These are phyloP conservation scores for Phalaenopsis aphrodite DNA, from an alignment of 106 monocot species.

Conservation along the genomic window DNA sequence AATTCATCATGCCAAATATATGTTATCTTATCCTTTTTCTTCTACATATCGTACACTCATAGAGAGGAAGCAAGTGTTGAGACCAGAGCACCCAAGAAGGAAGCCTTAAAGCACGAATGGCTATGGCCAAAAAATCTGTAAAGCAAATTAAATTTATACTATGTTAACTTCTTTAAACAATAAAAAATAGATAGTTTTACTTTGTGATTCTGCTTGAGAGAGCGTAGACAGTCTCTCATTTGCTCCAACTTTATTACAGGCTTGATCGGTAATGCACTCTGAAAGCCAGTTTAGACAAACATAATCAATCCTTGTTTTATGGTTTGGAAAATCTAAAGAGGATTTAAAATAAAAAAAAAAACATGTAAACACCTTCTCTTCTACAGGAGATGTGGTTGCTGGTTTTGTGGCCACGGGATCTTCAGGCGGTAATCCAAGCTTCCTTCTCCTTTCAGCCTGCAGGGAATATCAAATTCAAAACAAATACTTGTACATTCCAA, in stretches of 20 bases:
- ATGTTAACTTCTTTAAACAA: neutral
- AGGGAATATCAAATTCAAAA: neutral
- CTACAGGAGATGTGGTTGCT: constrained; percentile 26
- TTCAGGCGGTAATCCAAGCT: constrained; percentile 84
- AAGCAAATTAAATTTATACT: neutral
- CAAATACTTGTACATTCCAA: neutral
- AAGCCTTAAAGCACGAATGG: too few relatives aligned
- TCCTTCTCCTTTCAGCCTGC: constrained; percentile 90
- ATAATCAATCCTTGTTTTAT: neutral
- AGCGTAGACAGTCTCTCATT: constrained; percentile 86
- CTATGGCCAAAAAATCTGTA: too few relatives aligned
- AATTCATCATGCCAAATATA: too few relatives aligned
- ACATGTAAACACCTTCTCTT: constrained; percentile 47
- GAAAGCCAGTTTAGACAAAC: constrained; percentile 7
- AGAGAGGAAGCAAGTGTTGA: too few relatives aligned
- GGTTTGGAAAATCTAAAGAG: neutral
- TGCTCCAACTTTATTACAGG: constrained; percentile 79
- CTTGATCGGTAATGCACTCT: constrained; percentile 70
- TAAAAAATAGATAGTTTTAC: constrained; percentile 10
- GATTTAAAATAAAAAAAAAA: neutral
- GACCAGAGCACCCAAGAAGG: too few relatives aligned
- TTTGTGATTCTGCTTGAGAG: constrained; percentile 84
- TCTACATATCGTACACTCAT: too few relatives aligned
- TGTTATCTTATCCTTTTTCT: too few relatives aligned
- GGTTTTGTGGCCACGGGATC: constrained; percentile 57